A percentile compares a stretch with the other conserved stretches of the same genome.
Evolutionary conservation across 495 filamentous ascomycete genomes (phyloP).

Genomic region (Penicillium silybi): DNA sequence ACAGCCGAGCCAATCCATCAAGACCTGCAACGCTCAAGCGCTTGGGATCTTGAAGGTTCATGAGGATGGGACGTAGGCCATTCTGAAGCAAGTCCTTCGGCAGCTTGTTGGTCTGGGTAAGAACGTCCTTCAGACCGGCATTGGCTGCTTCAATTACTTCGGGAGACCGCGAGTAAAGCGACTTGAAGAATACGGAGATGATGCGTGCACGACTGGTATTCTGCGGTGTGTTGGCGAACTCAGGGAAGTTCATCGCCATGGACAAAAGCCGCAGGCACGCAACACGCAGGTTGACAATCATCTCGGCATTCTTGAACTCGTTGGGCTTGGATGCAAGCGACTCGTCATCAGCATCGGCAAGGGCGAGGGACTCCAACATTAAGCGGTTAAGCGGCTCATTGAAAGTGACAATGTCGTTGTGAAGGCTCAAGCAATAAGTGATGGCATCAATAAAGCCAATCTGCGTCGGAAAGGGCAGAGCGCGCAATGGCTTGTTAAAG

Average conservation of each 20-base stretch:
- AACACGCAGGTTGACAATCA: slow-evolving; percentile 86
- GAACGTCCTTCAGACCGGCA: slow-evolving; percentile 75
- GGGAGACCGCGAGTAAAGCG: slow-evolving; percentile 82
- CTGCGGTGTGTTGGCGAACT: slow-evolving; percentile 67
- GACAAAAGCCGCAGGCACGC: slow-evolving; percentile 91
- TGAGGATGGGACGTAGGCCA: slow-evolving; percentile 88
- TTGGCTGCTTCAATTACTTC: slow-evolving; percentile 95
- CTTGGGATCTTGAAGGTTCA: slow-evolving; percentile 92
- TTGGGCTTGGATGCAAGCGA: slow-evolving; percentile 75
- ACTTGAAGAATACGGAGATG: slow-evolving; percentile 96
- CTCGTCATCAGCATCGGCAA: slow-evolving; percentile 93
- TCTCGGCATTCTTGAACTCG: slow-evolving; percentile 86
- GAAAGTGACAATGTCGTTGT: slow-evolving; percentile 80
- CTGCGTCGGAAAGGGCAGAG: slow-evolving; percentile 85
- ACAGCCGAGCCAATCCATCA: slow-evolving; percentile 82
- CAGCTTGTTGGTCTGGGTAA: slow-evolving; percentile 83
- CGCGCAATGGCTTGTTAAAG: slow-evolving; percentile 89
- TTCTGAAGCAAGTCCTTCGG: slow-evolving; percentile 94
- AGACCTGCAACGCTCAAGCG: slow-evolving; percentile 84
- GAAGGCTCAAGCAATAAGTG: slow-evolving; percentile 83
- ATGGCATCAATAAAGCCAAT: slow-evolving; percentile 98
- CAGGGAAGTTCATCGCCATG: slow-evolving; percentile 85
- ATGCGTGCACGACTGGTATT: slow-evolving; percentile 77
- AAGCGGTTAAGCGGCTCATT: slow-evolving; percentile 86
- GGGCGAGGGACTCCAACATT: slow-evolving; percentile 84